Percentiles rank a stretch among this genome's conserved stretches.
phyloP scores from a whole-genome alignment of 495 filamentous ascomycete genomes.

The Penicillium canariense region DNA sequence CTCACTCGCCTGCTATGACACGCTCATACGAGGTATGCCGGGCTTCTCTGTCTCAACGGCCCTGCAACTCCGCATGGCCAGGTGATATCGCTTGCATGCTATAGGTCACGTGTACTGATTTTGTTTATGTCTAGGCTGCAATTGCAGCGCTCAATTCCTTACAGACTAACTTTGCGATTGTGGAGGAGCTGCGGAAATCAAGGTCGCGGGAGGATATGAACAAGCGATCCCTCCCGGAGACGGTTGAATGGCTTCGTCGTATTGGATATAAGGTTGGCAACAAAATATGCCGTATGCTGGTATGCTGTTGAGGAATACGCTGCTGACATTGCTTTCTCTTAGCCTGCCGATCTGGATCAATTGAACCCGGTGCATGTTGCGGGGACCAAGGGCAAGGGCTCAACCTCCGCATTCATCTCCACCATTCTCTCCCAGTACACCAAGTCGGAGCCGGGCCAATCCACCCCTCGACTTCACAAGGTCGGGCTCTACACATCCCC shows the following conservation, averaged over 20 bases:
- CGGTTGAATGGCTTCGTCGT: constrained; percentile 69
- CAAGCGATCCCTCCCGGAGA: constrained; percentile 67
- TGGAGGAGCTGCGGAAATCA: constrained; percentile 67
- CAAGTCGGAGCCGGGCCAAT: constrained; percentile 30
- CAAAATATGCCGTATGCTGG: not conserved
- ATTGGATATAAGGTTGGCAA: constrained; percentile 73
- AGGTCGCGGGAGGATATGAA: constrained; percentile 63
- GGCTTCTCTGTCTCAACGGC: not conserved
- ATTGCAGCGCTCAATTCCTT: constrained; percentile 84
- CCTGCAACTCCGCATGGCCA: not conserved
- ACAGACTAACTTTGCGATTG: constrained; percentile 78
- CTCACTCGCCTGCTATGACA: constrained; percentile 35
- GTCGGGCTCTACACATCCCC: constrained; percentile 88
- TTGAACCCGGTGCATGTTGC: constrained; percentile 82
- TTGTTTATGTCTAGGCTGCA: constrained; percentile 55
- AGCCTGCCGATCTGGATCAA: constrained; percentile 72
- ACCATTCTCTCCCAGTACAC: constrained; percentile 60
- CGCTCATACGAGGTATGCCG: constrained; percentile 44
- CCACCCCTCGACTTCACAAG: constrained; percentile 45
- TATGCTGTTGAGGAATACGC: not conserved
- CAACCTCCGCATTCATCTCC: constrained; percentile 51
- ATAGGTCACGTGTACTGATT: constrained; percentile 6
- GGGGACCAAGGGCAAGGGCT: constrained; percentile 91
- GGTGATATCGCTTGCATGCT: not conserved
- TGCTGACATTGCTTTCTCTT: constrained; percentile 14